These are phyloP conservation scores for Coemansia asiatica DNA, from an alignment of 192 early-diverging fungal species.

Conservation along the genomic window DNA sequence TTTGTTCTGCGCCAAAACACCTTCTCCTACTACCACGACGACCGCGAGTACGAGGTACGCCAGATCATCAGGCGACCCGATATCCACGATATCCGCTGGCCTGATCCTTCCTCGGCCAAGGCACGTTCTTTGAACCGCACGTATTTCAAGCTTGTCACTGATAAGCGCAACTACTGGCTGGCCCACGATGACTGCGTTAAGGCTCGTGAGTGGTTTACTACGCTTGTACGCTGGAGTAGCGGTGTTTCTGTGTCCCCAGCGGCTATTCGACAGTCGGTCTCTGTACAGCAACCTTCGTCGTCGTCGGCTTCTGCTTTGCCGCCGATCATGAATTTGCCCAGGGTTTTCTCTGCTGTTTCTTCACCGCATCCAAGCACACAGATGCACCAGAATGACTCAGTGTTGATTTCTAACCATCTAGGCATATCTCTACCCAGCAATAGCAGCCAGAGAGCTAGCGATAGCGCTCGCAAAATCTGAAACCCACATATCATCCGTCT, in stretches of 20 bases:
- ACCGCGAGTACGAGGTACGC: slow-evolving; percentile 52
- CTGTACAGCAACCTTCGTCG: slow-evolving; percentile 10
- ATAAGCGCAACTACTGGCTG: slow-evolving; percentile 55
- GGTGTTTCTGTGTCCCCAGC: slow-evolving; percentile 7
- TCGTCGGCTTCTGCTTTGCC: background rate
- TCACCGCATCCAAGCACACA: background rate
- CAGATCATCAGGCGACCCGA: slow-evolving; percentile 46
- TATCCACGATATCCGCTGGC: slow-evolving; percentile 45
- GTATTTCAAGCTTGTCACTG: slow-evolving; percentile 47
- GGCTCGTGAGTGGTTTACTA: slow-evolving; percentile 44
- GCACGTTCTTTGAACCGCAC: slow-evolving; percentile 40
- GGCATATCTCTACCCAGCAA: background rate
- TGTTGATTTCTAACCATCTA: background rate
- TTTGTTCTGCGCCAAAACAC: slow-evolving; percentile 54
- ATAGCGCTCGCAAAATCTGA: background rate
- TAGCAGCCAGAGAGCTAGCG: background rate
- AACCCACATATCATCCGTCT: no score
- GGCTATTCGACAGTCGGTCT: slow-evolving; percentile 22
- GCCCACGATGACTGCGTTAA: slow-evolving; percentile 36
- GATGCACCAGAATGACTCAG: background rate
- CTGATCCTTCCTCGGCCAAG: slow-evolving; percentile 51
- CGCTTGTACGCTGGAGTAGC: slow-evolving; percentile 34
- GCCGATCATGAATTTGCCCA: background rate
- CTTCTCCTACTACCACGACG: slow-evolving; percentile 51
- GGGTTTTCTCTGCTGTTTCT: background rate